Percentiles rank a stretch among this genome's conserved stretches.
Conservation (phyloP, 2,329 filamentous ascomycete species). For the Aspergillus niger region DNA sequence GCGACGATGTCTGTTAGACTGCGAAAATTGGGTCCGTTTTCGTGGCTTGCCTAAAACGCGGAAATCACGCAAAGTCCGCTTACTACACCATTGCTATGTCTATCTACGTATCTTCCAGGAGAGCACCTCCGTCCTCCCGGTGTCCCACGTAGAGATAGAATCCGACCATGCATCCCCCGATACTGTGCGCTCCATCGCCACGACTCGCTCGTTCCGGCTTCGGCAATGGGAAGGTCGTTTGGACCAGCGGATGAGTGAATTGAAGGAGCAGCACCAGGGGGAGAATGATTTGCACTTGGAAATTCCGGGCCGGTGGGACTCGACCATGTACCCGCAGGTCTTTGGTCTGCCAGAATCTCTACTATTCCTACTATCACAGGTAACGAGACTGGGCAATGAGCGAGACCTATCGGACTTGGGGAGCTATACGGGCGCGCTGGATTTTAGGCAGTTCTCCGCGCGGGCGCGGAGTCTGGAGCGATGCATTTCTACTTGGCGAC, state of each 20-base stretch:
- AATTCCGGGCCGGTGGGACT: slow-evolving; percentile 42
- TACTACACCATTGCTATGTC: slow-evolving; percentile 53
- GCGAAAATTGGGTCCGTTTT: slow-evolving; percentile 48
- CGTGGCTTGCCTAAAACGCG: slow-evolving; percentile 38
- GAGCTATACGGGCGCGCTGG: slow-evolving; percentile 10
- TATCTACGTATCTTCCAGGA: slow-evolving; percentile 51
- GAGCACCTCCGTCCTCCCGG: slow-evolving; percentile 28
- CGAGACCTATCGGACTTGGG: slow-evolving; percentile 36
- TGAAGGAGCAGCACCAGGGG: slow-evolving; percentile 43
- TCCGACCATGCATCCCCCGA: slow-evolving; percentile 6
- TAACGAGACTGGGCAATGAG: slow-evolving; percentile 48
- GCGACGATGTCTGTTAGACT: slow-evolving; percentile 45
- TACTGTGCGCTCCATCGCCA: slow-evolving; percentile 31
- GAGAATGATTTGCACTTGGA: slow-evolving; percentile 51
- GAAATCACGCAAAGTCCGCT: slow-evolving; percentile 46
- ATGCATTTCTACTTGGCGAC: slow-evolving; percentile 30
- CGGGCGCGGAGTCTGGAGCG: slow-evolving; percentile 38
- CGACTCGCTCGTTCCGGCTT: slow-evolving; percentile 38
- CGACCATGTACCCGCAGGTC: slow-evolving; percentile 49
- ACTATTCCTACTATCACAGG: slow-evolving; percentile 45
- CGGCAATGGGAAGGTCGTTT: slow-evolving; percentile 31
- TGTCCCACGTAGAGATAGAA: not conserved
- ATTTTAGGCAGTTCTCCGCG: slow-evolving; percentile 33
- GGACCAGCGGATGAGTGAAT: slow-evolving; percentile 32
- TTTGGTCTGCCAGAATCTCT: slow-evolving; percentile 49